These are phyloP conservation scores for Capronia epimyces DNA, from an alignment of 2,329 filamentous ascomycete genomes.

Conservation along the genomic window DNA sequence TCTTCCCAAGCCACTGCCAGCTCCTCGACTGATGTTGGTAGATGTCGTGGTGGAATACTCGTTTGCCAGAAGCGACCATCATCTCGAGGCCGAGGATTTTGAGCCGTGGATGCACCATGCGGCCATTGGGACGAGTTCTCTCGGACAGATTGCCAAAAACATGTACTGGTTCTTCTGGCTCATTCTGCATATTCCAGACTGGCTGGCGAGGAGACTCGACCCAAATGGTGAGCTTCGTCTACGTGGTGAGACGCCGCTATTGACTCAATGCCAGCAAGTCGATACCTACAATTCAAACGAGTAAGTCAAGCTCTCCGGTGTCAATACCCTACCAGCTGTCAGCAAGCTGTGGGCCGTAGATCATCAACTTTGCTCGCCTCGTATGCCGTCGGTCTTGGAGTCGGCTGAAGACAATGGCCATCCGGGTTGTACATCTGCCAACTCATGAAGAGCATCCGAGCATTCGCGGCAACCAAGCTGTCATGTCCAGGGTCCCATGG, in stretches of 20 bases:
- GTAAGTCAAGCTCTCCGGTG: neutral
- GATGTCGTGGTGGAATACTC: slow-evolving; percentile 24
- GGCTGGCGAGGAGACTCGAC: slow-evolving; percentile 4
- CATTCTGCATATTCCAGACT: slow-evolving; percentile 8
- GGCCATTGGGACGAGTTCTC: slow-evolving; percentile 2
- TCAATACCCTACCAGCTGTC: too few relatives aligned
- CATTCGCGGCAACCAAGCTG: too few relatives aligned
- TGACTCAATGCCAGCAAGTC: neutral
- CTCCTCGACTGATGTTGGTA: neutral
- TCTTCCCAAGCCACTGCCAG: neutral
- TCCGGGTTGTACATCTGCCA: too few relatives aligned
- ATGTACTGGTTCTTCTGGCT: slow-evolving; percentile 14
- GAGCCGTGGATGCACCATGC: slow-evolving; percentile 5
- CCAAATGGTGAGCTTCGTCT: slow-evolving; percentile 2
- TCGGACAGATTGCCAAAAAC: slow-evolving; percentile 9
- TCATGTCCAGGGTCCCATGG: too few relatives aligned
- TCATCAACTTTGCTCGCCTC: too few relatives aligned
- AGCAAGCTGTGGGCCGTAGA: too few relatives aligned
- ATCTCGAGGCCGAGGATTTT: slow-evolving; percentile 17
- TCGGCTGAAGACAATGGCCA: too few relatives aligned
- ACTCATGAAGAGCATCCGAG: too few relatives aligned
- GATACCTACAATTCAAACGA: slow-evolving; percentile 9
- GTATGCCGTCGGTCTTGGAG: too few relatives aligned
- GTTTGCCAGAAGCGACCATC: slow-evolving; percentile 21
- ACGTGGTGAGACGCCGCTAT: neutral